Percentiles rank a stretch among this genome's conserved stretches.
Conservation (phyloP, 2,329 filamentous ascomycete genomes). For the Scedosporium apiospermum region DNA sequence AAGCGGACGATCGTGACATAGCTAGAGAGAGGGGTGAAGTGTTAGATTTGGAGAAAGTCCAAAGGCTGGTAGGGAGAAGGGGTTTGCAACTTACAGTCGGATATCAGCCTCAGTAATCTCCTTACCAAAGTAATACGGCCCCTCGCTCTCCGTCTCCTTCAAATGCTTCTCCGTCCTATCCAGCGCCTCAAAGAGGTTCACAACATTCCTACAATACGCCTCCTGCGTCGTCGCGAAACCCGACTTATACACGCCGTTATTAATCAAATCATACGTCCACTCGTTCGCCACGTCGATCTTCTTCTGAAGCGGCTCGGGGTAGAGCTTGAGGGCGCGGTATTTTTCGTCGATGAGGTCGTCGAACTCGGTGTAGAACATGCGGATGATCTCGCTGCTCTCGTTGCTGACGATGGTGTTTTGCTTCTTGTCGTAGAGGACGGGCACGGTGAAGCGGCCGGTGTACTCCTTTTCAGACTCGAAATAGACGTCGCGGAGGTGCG, state of each 20-base stretch:
- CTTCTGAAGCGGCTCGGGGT: conserved; percentile 51
- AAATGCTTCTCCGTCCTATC: conserved; percentile 70
- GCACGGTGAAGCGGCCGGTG: conserved; percentile 74
- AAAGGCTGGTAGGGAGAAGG: not conserved
- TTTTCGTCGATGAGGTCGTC: conserved; percentile 56
- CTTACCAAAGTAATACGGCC: conserved; percentile 68
- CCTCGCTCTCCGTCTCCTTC: conserved; percentile 25
- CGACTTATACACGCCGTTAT: conserved; percentile 64
- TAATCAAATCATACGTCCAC: conserved; percentile 71
- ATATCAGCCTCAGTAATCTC: conserved; percentile 75
- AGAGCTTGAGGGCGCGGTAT: conserved; percentile 54
- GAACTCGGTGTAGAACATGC: conserved; percentile 80
- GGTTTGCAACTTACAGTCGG: conserved; percentile 42
- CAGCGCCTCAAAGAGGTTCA: conserved; percentile 62
- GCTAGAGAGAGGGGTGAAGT: conserved; percentile 14
- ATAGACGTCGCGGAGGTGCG: conserved; percentile 69
- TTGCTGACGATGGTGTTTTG: conserved; percentile 75
- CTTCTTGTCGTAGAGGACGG: conserved; percentile 75
- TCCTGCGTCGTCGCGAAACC: conserved; percentile 79
- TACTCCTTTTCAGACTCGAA: conserved; percentile 66
- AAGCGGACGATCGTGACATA: conserved; percentile 66
- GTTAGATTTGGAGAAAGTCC: not conserved
- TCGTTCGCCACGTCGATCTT: conserved; percentile 69
- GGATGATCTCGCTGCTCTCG: conserved; percentile 84
- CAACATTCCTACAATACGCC: conserved; percentile 70